These are phyloP conservation scores for Ogataea salicorniae DNA, from an alignment of 805 yeast genomes.

Conservation along the genomic window DNA sequence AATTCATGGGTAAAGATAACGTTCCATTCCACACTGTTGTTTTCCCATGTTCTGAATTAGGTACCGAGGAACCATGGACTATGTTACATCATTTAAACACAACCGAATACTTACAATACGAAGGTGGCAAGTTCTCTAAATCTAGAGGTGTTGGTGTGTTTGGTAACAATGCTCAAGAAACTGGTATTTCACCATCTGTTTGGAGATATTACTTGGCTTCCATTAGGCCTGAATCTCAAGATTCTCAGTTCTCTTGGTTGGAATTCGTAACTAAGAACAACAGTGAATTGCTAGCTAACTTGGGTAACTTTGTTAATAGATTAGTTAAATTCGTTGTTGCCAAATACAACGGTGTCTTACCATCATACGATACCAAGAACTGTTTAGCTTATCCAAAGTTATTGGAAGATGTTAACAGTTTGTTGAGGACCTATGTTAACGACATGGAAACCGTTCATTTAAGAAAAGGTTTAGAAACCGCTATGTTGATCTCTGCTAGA, in stretches of 20 bases:
- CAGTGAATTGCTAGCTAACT: constrained; percentile 87
- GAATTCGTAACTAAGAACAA: constrained; percentile 94
- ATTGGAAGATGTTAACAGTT: constrained; percentile 53
- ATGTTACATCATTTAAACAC: constrained; percentile 85
- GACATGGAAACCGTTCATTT: constrained; percentile 76
- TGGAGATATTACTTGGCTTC: constrained; percentile 96
- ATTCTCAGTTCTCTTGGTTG: constrained; percentile 95
- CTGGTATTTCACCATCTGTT: constrained; percentile 85
- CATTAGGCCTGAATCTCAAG: constrained; percentile 92
- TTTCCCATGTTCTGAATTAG: constrained; percentile 89
- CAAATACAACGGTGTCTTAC: constrained; percentile 88
- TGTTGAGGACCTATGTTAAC: constrained; percentile 56
- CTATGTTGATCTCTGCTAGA: constrained; percentile 86
- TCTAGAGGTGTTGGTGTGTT: constrained; percentile 98
- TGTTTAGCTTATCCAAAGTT: constrained; percentile 43
- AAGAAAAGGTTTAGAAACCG: constrained; percentile 85
- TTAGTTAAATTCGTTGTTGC: constrained; percentile 84
- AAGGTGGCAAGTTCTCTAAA: constrained; percentile 96
- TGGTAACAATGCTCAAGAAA: constrained; percentile 94
- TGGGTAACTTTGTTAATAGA: constrained; percentile 96
- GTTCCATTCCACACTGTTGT: constrained; percentile 98
- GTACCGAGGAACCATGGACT: constrained; percentile 88
- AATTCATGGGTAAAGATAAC: constrained; percentile 99
- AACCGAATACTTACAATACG: constrained; percentile 95
- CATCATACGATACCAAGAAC: constrained; percentile 49